Percentiles rank a stretch among this genome's conserved stretches.
These are phyloP conservation scores for Tanozyma kutaoensis DNA, from an alignment of 805 yeast species.

Conservation along the genomic window DNA sequence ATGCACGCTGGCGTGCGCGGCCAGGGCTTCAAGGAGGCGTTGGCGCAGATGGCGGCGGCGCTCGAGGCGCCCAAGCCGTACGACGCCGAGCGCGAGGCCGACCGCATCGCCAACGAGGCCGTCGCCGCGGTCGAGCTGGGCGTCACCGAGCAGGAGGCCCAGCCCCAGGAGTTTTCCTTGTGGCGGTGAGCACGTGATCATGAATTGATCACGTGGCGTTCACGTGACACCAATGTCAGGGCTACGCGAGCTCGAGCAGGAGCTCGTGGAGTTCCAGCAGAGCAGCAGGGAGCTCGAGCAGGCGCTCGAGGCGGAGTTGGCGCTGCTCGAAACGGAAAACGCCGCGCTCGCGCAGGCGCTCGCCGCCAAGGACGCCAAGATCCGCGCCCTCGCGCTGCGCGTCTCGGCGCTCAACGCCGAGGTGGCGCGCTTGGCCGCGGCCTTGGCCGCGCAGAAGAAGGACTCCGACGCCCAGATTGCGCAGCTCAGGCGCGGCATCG, in stretches of 20 bases:
- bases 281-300: slow-evolving; percentile 30
- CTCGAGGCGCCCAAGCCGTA: no score
- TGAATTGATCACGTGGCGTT: no score
- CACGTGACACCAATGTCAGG: no score
- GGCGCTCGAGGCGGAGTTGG: slow-evolving; percentile 30
- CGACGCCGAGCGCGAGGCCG: slow-evolving; percentile 16
- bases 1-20: no score
- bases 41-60: no score
- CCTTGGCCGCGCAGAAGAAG: slow-evolving; percentile 3
- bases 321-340: slow-evolving; percentile 16
- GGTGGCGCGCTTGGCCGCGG: slow-evolving; percentile 7
- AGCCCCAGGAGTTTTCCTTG: slow-evolving; percentile 21
- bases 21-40: no score
- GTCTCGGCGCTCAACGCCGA: slow-evolving; percentile 8
- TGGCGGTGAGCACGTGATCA: slow-evolving; percentile 15
- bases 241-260: slow-evolving; percentile 26
- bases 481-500: slow-evolving; percentile 16
- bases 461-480: slow-evolving; percentile 9
- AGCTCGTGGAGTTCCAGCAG: slow-evolving; percentile 27
- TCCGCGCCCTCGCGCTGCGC: slow-evolving; percentile 7
- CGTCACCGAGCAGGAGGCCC: slow-evolving; percentile 13
- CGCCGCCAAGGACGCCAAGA: slow-evolving; percentile 8
- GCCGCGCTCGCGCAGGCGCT: slow-evolving; percentile 6
- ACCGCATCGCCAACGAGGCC: slow-evolving; percentile 22
- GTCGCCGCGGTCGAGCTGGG: slow-evolving; percentile 22